Base-by-base conservation (phyloP, 768 basidiomycete genomes). In the Boletellus ananas region DNA sequence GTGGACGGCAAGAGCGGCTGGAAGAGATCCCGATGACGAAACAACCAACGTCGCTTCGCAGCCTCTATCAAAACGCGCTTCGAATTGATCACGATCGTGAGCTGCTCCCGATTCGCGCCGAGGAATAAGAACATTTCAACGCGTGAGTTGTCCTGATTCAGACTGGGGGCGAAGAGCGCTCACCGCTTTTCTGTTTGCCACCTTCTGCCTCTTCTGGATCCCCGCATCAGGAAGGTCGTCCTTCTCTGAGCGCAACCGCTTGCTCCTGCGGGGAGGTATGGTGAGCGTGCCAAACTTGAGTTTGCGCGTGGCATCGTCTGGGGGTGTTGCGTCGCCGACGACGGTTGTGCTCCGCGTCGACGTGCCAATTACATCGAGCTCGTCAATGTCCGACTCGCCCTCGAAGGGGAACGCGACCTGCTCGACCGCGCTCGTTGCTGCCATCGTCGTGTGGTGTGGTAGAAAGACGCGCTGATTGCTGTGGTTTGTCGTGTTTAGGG, bases 1-100 rank as follows among this genome's bases (percentile, higher is more conserved):
- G 64, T 65, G 1, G 66, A 45, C 1, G 78, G 77, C 18, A 83
- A 65, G 8, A 83, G 67, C 0, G 80, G 71, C 45, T 69, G 65
- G 52, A 83, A 74, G 12, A 80, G 60, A 27, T 70, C 57, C 0
- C 67, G 67, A 52, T 83, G 73, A 35, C 64, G 62, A 55, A 71
- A 60, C 10, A 81, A 49, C 78, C 80, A 83, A 20, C 65, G 67
- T 37, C 71, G 75, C 31, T 72, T 64, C 4, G 75, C 71, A 14
- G 67, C 62, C 29, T 80, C 78, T 29, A 75, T 58, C 1, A 57
- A 54, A 6, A 68, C 66, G 38, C 71, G 70, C 47, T 66, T 74
- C 36, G 60, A 56, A 41, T 73, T 74, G 14, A 69, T 57, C 5
- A 66, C 61, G 34, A 70, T 61, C 2, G 78, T 81, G 44, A 70